These are phyloP conservation scores for Drechslerella dactyloides DNA, from an alignment of 2,329 filamentous ascomycete species.

Conservation along the genomic window DNA sequence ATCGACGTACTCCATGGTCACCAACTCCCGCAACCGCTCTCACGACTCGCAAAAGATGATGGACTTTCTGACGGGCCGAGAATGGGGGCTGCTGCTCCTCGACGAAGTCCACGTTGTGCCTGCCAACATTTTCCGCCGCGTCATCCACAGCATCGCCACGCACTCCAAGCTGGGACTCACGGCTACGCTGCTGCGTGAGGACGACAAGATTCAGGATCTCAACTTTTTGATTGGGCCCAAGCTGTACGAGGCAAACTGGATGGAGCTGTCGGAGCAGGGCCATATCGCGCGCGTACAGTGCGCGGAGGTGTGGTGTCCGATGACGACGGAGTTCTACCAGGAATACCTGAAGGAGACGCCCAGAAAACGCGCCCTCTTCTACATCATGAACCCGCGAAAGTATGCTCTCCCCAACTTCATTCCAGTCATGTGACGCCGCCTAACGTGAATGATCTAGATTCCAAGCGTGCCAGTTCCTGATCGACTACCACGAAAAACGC, in stretches of 20 bases:
- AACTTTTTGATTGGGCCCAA: slow-evolving; percentile 98
- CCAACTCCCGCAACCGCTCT: slow-evolving; percentile 81
- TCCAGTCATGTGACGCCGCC: not conserved
- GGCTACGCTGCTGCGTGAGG: slow-evolving; percentile 89
- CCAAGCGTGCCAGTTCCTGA: slow-evolving; percentile 96
- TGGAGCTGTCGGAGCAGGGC: slow-evolving; percentile 94
- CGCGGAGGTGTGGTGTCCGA: slow-evolving; percentile 98
- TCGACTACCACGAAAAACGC: slow-evolving; percentile 92
- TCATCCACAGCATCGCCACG: slow-evolving; percentile 89
- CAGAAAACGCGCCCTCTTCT: slow-evolving; percentile 72
- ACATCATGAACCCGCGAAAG: slow-evolving; percentile 97
- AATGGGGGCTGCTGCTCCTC: slow-evolving; percentile 97
- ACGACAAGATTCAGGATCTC: slow-evolving; percentile 96
- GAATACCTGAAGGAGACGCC: slow-evolving; percentile 78
- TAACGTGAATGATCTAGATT: slow-evolving; percentile 58
- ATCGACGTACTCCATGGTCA: slow-evolving; percentile 99
- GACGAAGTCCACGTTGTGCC: slow-evolving; percentile 99
- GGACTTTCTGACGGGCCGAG: slow-evolving; percentile 83
- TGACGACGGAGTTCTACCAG: slow-evolving; percentile 97
- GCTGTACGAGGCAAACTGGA: slow-evolving; percentile 98
- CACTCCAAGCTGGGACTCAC: slow-evolving; percentile 95
- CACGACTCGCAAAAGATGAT: slow-evolving; percentile 97
- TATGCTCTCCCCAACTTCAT: slow-evolving; percentile 57
- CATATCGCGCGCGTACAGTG: slow-evolving; percentile 98
- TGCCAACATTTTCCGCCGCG: slow-evolving; percentile 92